phyloP scores from a whole-genome alignment of 768 basidiomycete genomes.

The Pholiota molesta region DNA sequence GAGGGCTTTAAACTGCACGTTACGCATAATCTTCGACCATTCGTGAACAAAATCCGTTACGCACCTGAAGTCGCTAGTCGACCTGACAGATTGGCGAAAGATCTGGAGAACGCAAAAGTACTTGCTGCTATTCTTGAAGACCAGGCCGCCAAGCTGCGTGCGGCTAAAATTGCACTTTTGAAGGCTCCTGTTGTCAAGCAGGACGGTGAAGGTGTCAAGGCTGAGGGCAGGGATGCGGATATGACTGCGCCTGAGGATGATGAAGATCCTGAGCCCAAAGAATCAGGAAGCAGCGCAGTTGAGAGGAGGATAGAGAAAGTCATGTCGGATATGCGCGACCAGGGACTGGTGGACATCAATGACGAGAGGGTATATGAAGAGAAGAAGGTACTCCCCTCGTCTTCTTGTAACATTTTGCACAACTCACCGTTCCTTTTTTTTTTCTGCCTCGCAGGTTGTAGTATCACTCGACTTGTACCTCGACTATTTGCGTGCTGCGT shows the following conservation, averaged over 20 bases:
- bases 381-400: constrained; percentile 61
- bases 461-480: constrained; percentile 91
- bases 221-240: constrained; percentile 31
- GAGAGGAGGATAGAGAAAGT: constrained; percentile 82
- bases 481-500: constrained; percentile 90
- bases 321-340: constrained; percentile 68
- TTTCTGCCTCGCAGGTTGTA: constrained; percentile 53
- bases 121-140: constrained; percentile 79
- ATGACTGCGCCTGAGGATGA: constrained; percentile 38
- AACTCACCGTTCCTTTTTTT: constrained; percentile 27
- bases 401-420: constrained; percentile 12
- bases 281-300: constrained; percentile 76
- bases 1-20: constrained; percentile 95
- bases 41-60: constrained; percentile 75
- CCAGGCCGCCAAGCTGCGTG: constrained; percentile 59
- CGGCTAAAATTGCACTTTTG: constrained; percentile 32
- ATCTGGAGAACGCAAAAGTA: constrained; percentile 73
- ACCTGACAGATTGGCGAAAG: constrained; percentile 80
- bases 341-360: constrained; percentile 57
- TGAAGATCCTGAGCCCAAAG: constrained; percentile 60
- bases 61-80: constrained; percentile 83
- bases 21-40: constrained; percentile 77
- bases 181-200: constrained; percentile 22
- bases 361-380: constrained; percentile 69
- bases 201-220: constrained; percentile 22